These are phyloP conservation scores for Fraxinus quadrangulata DNA, from an alignment of 257 asterid genomes.

Conservation along the genomic window DNA sequence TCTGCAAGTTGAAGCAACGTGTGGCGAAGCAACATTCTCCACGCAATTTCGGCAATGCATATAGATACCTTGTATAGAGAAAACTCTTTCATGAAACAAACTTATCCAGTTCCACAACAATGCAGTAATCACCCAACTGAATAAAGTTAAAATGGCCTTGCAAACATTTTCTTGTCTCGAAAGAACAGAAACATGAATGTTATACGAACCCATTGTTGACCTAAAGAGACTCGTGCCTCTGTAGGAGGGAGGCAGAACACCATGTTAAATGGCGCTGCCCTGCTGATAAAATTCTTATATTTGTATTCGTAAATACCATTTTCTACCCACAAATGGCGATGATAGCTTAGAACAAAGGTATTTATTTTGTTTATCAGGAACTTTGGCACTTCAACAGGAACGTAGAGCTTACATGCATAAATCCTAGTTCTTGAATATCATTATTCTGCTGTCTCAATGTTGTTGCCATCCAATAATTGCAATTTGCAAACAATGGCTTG, in stretches of 20 bases:
- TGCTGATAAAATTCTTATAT: not conserved
- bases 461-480: not conserved
- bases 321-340: not conserved
- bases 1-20: no score
- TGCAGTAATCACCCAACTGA: no score
- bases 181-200: not conserved
- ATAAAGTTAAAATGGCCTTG: no score
- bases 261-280: not conserved
- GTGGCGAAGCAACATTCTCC: no score
- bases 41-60: no score
- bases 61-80: no score
- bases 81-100: no score
- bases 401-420: not conserved
- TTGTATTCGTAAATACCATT: not conserved
- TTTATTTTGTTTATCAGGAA: not conserved
- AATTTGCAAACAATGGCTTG: not conserved
- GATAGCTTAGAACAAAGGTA: not conserved
- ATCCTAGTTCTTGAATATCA: not conserved
- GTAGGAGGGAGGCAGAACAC: not conserved
- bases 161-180: not conserved
- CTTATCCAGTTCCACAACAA: no score
- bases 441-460: not conserved
- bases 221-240: not conserved
- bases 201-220: not conserved
- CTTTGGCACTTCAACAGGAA: not conserved